phyloP scores from a whole-genome alignment of 2,329 filamentous ascomycete genomes.

The Phyllosticta citribraziliensis region DNA sequence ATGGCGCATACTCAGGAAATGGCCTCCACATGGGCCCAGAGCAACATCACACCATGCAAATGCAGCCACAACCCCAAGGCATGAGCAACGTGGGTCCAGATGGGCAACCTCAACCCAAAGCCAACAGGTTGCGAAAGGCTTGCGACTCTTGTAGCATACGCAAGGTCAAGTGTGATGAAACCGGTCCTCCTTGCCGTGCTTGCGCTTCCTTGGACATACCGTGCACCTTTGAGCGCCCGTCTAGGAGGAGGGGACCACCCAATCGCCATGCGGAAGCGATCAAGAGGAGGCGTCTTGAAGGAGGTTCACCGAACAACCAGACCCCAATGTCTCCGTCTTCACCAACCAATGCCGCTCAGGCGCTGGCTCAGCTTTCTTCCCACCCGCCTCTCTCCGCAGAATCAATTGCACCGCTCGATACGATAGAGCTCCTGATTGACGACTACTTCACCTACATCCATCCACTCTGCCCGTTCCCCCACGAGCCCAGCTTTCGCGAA shows the following conservation, averaged over 20 bases:
- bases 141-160: slow-evolving; percentile 34
- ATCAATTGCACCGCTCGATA: slow-evolving; percentile 58
- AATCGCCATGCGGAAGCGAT: slow-evolving; percentile 58
- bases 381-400: slow-evolving; percentile 49
- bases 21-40: slow-evolving; percentile 2
- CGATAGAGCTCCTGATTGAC: slow-evolving; percentile 60
- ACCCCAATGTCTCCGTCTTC: slow-evolving; percentile 38
- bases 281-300: slow-evolving; percentile 48
- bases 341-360: slow-evolving; percentile 44
- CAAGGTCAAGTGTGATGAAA: slow-evolving; percentile 50
- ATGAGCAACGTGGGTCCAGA: slow-evolving; percentile 4
- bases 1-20: slow-evolving; percentile 7
- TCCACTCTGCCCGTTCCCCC: slow-evolving; percentile 66
- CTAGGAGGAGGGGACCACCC: slow-evolving; percentile 53
- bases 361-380: slow-evolving; percentile 40
- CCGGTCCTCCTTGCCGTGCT: slow-evolving; percentile 55
- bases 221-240: slow-evolving; percentile 57
- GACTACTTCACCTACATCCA: slow-evolving; percentile 80
- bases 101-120: slow-evolving; percentile 19
- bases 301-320: slow-evolving; percentile 30
- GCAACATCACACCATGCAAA: slow-evolving; percentile 9
- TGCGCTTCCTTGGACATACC: slow-evolving; percentile 56
- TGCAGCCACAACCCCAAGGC: slow-evolving; percentile 7
- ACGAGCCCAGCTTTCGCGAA: slow-evolving; percentile 66
- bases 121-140: slow-evolving; percentile 29